Percentiles rank a stretch among this genome's conserved stretches.
Evolutionary conservation across 164 flowering plant genomes (phyloP).

Genomic region (Annona squamosa): DNA sequence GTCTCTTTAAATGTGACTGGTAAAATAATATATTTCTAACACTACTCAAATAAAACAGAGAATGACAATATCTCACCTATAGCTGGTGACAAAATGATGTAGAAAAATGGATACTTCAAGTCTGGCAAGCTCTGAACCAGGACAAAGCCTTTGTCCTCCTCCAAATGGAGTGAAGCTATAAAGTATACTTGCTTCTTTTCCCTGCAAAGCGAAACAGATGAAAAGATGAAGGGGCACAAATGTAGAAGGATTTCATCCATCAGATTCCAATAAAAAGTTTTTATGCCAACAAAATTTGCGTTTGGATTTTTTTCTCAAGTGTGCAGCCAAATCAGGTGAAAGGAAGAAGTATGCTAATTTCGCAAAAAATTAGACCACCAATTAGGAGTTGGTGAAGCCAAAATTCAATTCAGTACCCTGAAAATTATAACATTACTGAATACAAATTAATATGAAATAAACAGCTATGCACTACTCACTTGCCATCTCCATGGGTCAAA

Average conservation of each 20-base stretch:
- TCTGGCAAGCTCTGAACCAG: constrained; percentile 78
- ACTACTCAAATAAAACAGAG: neutral
- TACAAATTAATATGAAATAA: neutral
- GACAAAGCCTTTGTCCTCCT: constrained; percentile 93
- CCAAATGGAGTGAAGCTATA: constrained; percentile 78
- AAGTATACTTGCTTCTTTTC: constrained; percentile 17
- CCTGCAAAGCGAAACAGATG: constrained; percentile 10
- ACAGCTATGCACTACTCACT: constrained; percentile 25
- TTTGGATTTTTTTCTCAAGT: too few relatives aligned
- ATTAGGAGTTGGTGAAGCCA: neutral
- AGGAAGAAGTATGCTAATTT: too few relatives aligned
- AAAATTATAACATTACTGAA: neutral
- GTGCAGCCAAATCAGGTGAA: too few relatives aligned
- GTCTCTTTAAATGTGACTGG: too few relatives aligned
- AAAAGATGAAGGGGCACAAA: neutral
- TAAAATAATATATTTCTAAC: too few relatives aligned
- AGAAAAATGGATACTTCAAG: constrained; percentile 89
- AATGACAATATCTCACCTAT: constrained; percentile 33
- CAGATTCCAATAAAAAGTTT: neutral
- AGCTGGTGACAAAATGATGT: constrained; percentile 80
- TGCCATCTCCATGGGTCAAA: constrained; percentile 99
- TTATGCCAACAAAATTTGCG: neutral
- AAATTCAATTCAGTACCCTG: neutral
- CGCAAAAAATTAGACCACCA: neutral
- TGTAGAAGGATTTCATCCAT: neutral